These are phyloP conservation scores for Crucibulum parvulum DNA, from an alignment of 1,284 basidiomycete species.

Conservation along the genomic window DNA sequence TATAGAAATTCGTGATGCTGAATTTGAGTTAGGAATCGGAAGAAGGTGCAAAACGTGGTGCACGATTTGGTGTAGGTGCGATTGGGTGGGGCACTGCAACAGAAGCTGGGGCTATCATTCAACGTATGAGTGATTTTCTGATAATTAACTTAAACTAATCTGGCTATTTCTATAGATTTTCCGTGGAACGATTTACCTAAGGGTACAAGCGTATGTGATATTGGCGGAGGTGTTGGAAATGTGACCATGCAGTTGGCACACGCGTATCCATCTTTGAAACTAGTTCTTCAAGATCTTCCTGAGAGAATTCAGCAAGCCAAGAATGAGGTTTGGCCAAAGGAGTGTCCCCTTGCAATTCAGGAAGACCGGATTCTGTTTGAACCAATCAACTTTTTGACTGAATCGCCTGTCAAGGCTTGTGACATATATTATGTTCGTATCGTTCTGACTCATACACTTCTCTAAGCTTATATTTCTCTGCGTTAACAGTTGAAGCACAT, in stretches of 20 bases:
- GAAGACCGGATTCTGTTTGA: conserved; percentile 31
- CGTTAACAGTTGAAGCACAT: conserved; percentile 19
- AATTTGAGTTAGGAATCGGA: not conserved
- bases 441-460: not conserved
- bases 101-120: conserved; percentile 20
- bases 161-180: conserved; percentile 18
- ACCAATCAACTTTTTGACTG: conserved; percentile 33
- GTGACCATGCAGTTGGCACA: conserved; percentile 29
- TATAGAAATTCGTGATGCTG: not conserved
- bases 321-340: conserved; percentile 28
- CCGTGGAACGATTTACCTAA: conserved; percentile 31
- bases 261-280: conserved; percentile 26
- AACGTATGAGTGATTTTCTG: conserved; percentile 11
- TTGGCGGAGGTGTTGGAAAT: conserved; percentile 39
- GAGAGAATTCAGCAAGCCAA: conserved; percentile 26
- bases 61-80: conserved; percentile 33
- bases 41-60: conserved; percentile 4
- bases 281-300: conserved; percentile 36
- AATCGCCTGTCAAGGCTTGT: conserved; percentile 28
- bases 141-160: not conserved
- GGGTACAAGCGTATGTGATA: conserved; percentile 35
- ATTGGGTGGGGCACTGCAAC: conserved; percentile 27
- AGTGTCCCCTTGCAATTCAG: conserved; percentile 31
- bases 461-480: not conserved
- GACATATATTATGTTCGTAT: conserved; percentile 36